Percentiles rank a stretch among this genome's conserved stretches.
Evolutionary conservation across 2,329 filamentous ascomycete species (phyloP).

Genomic region (Tothia fuscella): DNA sequence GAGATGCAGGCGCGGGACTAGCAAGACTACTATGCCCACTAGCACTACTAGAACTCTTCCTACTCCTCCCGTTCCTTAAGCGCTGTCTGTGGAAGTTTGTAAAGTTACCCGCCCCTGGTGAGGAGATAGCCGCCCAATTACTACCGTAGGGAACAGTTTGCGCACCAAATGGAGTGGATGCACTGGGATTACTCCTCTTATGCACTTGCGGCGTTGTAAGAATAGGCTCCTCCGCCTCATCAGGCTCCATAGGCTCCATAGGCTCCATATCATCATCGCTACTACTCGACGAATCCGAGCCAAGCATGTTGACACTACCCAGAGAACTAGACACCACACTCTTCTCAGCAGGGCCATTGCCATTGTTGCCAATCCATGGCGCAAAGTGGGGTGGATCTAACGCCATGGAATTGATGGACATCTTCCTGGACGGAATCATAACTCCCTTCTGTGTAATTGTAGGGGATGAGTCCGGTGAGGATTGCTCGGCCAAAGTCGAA

Average conservation of each 20-base stretch:
- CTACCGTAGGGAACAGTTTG: constrained; percentile 36
- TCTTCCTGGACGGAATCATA: constrained; percentile 39
- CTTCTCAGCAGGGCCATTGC: constrained; percentile 41
- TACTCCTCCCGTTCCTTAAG: constrained; percentile 44
- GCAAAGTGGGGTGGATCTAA: constrained; percentile 8
- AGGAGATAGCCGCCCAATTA: constrained; percentile 54
- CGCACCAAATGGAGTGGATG: constrained; percentile 30
- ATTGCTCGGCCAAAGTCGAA: constrained; percentile 79
- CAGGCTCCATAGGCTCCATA: constrained; percentile 36
- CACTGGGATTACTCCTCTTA: constrained; percentile 40
- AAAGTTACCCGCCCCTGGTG: constrained; percentile 62
- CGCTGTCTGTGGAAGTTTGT: constrained; percentile 63
- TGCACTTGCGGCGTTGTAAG: constrained; percentile 69
- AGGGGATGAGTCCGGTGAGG: constrained; percentile 82
- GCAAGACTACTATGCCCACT: constrained; percentile 58
- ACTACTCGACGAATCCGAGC: constrained; percentile 64
- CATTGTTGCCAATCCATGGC: constrained; percentile 13
- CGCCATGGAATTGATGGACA: constrained; percentile 26
- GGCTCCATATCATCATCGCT: constrained; percentile 47
- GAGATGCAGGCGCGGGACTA: constrained; percentile 63
- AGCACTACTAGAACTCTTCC: constrained; percentile 57
- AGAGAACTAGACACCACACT: constrained; percentile 54
- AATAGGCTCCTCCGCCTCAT: constrained; percentile 54
- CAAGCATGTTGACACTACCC: constrained; percentile 67
- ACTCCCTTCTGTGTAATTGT: constrained; percentile 59